These are phyloP conservation scores for Tetrapyrgos nigripes DNA, from an alignment of 1,284 basidiomycete species.

Conservation along the genomic window DNA sequence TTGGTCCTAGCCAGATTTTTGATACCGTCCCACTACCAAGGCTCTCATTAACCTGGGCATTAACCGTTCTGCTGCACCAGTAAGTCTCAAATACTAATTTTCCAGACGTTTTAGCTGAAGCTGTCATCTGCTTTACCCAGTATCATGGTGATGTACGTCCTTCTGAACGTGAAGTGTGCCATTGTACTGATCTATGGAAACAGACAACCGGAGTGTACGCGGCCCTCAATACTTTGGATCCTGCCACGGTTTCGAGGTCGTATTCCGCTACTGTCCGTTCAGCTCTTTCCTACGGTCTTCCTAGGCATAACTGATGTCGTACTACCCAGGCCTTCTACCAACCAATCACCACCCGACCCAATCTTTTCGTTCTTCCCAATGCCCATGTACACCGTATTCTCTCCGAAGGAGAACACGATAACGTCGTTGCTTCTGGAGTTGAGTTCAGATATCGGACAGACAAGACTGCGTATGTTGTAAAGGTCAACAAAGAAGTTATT, in stretches of 20 bases:
- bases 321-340: constrained; percentile 14
- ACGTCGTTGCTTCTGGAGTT: constrained; percentile 23
- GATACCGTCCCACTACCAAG: not conserved
- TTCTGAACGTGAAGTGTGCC: not conserved
- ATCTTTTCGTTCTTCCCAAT: constrained; percentile 18
- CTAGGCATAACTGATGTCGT: not conserved
- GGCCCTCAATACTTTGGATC: constrained; percentile 20
- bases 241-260: constrained; percentile 18
- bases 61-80: constrained; percentile 10
- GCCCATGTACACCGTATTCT: constrained; percentile 17
- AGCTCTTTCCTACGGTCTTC: not conserved
- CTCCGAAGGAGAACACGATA: constrained; percentile 5
- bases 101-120: not conserved
- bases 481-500: constrained; percentile 42
- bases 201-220: constrained; percentile 22
- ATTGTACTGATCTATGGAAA: no score
- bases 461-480: constrained; percentile 7
- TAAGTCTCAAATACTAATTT: constrained; percentile 12
- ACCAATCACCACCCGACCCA: constrained; percentile 13
- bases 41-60: constrained; percentile 15
- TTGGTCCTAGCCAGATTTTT: not conserved
- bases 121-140: not conserved
- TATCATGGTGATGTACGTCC: constrained; percentile 13
- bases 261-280: constrained; percentile 21
- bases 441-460: constrained; percentile 23